These are phyloP conservation scores for Isatis tinctoria DNA, from an alignment of 345 rosid species.

Conservation along the genomic window DNA sequence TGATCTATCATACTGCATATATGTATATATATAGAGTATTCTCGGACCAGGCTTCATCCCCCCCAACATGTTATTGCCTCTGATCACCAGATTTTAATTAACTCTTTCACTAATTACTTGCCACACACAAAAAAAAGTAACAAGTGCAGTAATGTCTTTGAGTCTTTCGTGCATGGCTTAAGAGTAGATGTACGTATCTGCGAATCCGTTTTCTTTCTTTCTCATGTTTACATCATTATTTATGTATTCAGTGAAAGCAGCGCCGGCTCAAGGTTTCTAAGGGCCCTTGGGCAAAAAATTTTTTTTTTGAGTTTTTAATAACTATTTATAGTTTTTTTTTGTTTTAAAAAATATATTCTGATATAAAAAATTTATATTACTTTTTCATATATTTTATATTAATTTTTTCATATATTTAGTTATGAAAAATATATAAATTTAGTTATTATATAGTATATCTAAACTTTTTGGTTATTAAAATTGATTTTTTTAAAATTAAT, in stretches of 20 bases:
- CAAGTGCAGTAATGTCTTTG: not conserved
- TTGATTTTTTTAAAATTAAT: too few relatives aligned
- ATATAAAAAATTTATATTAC: too few relatives aligned
- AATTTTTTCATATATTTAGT: too few relatives aligned
- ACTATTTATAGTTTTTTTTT: too few relatives aligned
- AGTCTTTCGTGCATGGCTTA: conserved; percentile 14
- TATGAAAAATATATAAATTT: too few relatives aligned
- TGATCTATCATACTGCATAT: not conserved
- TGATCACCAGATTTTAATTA: not conserved
- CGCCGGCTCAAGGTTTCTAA: too few relatives aligned
- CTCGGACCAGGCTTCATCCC: conserved; percentile 98
- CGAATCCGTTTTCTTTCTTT: not conserved
- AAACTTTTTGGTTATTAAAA: too few relatives aligned
- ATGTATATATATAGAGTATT: conserved; percentile 14
- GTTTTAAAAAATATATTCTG: too few relatives aligned
- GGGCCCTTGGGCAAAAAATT: too few relatives aligned
- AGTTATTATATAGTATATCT: too few relatives aligned
- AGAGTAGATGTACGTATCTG: not conserved
- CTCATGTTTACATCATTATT: not conserved
- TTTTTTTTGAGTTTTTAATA: too few relatives aligned
- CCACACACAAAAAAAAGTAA: not conserved
- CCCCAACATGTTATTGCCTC: conserved; percentile 40
- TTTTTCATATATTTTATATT: too few relatives aligned
- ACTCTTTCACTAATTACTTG: not conserved
- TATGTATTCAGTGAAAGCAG: not conserved